Evolutionary conservation across 2,329 filamentous ascomycete genomes (phyloP).

Genomic region (Didymellaceae sp.): DNA sequence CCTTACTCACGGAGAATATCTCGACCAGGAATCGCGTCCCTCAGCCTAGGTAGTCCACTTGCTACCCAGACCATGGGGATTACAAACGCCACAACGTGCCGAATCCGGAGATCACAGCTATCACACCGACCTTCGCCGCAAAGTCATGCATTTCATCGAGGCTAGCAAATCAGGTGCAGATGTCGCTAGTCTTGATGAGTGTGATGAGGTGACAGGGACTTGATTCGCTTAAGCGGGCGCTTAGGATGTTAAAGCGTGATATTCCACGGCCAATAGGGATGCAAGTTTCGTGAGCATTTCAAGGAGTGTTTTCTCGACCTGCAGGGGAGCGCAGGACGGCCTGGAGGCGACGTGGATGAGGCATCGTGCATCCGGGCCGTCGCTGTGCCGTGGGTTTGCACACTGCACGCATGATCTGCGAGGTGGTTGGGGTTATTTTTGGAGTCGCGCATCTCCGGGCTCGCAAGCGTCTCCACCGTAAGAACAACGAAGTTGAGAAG

Average conservation of each 20-base stretch:
- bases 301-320: background rate
- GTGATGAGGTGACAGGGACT: background rate
- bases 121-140: constrained; percentile 12
- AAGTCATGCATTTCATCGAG: background rate
- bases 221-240: constrained; percentile 15
- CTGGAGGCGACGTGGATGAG: constrained; percentile 1
- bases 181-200: constrained; percentile 1
- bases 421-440: constrained; percentile 17
- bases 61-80: constrained; percentile 1
- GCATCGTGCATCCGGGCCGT: constrained; percentile 13
- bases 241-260: constrained; percentile 1
- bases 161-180: background rate
- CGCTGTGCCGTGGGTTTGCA: constrained; percentile 15
- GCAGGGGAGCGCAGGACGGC: constrained; percentile 8
- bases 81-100: constrained; percentile 12
- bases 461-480: background rate
- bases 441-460: constrained; percentile 9
- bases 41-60: background rate
- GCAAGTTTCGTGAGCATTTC: background rate
- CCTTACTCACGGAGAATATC: constrained; percentile 4
- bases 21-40: background rate
- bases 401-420: constrained; percentile 13
- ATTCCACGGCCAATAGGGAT: constrained; percentile 3
- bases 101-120: background rate
- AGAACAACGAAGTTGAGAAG: background rate